Base-by-base conservation (phyloP, 805 yeast species). In the Scheffersomyces coipomensis region DNA sequence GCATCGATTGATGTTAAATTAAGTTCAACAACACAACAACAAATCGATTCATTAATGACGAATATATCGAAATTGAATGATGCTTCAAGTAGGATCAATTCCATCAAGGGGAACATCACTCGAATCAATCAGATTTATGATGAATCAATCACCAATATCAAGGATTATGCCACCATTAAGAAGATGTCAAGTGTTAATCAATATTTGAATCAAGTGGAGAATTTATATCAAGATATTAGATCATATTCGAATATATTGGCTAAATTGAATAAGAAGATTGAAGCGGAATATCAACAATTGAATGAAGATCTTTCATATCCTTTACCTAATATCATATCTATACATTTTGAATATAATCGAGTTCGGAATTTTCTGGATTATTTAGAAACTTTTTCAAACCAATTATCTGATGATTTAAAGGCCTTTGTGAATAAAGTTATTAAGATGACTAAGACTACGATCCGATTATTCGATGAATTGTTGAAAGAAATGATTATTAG, bases 341-440 rank as follows among this genome's bases (percentile, higher is more conserved):
- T 85, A 10, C 98, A 91, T 60, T 86, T 73, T 57, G 68, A 75
- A 44, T 70, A 91, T 42, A 83, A 81, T 34, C 76, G 76, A 52
- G 77, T 88, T 15, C 72, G 95, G 37, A 91, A 88, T 59, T 80
- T 90, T 48, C 79, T 75, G 46, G 97, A 91, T 47, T 85, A 83
- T 55, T 73, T 90, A 38, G 71, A 71, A 41, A 64, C 60, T n/a
- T 73, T 84, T 59, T 72, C 86, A 3, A 43, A 36, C 11, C 43
- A 41, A n/a, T 53, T 66, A 45, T 45, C 81, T 1, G 81, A 78
- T 23, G 96, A 90, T 56, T 78, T 83, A 12, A 75, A 79, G 47
- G 71, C 83, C 29, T 83, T 88, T 6, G 76, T 85, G n/a, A 57
- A 61, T 27, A 78, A 78, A 45, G 74, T 85, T 22, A 72, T 79